A percentile compares a stretch with the other conserved stretches of the same genome.
Conservation (phyloP, 2,329 filamentous ascomycete species). For the Colletotrichum lentis region DNA sequence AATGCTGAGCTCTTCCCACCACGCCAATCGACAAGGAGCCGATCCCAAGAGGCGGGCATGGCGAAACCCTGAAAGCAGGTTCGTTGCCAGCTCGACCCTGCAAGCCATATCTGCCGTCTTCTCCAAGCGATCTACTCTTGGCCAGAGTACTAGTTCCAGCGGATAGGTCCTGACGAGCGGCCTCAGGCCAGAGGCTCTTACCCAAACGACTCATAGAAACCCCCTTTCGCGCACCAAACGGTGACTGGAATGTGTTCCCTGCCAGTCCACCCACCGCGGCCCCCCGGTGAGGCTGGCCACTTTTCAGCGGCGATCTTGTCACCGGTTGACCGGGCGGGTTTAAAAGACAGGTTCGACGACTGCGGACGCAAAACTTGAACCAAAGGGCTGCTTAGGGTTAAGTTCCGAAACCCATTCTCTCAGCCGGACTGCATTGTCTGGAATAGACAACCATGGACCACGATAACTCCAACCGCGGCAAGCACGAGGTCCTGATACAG, state of each 20-base stretch:
- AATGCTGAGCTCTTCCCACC: conserved; percentile 55
- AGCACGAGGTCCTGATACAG: conserved; percentile 64
- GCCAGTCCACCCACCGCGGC: conserved; percentile 56
- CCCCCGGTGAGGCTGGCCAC: conserved; percentile 50
- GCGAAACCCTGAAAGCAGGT: conserved; percentile 21
- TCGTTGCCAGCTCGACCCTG: conserved; percentile 40
- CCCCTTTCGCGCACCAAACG: conserved; percentile 62
- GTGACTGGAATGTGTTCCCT: conserved; percentile 66
- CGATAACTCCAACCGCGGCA: conserved; percentile 58
- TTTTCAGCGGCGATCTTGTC: conserved; percentile 60
- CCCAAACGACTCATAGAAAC: conserved; percentile 77
- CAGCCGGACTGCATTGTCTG: conserved; percentile 55
- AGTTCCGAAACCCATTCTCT: conserved; percentile 82
- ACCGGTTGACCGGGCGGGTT: conserved; percentile 45
- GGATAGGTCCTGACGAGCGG: conserved; percentile 76
- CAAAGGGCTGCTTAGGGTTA: conserved; percentile 91
- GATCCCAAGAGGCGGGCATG: not conserved
- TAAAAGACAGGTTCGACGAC: conserved; percentile 78
- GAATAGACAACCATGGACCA: conserved; percentile 49
- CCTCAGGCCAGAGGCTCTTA: conserved; percentile 77
- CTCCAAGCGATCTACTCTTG: conserved; percentile 51
- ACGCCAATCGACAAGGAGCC: conserved; percentile 33
- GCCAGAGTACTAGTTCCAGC: conserved; percentile 70
- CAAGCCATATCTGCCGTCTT: conserved; percentile 45
- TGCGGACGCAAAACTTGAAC: conserved; percentile 76